Conservation (phyloP, 1,139 yeast genomes). For the Blastobotrys elegans region DNA sequence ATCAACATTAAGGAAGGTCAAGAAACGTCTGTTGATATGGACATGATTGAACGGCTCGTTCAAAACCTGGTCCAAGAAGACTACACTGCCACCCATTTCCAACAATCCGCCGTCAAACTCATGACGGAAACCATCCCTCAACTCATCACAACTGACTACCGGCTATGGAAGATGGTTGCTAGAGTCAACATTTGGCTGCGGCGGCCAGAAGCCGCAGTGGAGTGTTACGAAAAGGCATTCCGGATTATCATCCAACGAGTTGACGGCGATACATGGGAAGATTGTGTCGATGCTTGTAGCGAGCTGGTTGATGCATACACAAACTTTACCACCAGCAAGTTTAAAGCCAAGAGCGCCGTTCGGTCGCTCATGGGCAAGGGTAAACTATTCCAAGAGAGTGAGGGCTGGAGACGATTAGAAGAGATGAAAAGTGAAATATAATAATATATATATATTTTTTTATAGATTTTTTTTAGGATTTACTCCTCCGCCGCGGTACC, state of each 20-base stretch:
- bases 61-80: conserved; percentile 55
- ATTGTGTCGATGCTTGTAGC: conserved; percentile 71
- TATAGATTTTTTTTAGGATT: too few species aligned
- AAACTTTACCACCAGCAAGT: conserved; percentile 74
- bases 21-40: conserved; percentile 70
- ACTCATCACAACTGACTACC: conserved; percentile 63
- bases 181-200: conserved; percentile 83
- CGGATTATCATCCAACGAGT: conserved; percentile 47
- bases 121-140: conserved; percentile 61
- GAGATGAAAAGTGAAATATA: conserved; percentile 40
- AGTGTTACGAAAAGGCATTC: conserved; percentile 81
- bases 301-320: conserved; percentile 87
- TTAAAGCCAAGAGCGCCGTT: conserved; percentile 68
- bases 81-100: conserved; percentile 38
- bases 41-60: conserved; percentile 68
- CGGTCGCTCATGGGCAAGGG: conserved; percentile 79
- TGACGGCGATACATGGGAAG: conserved; percentile 64
- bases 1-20: conserved; percentile 50
- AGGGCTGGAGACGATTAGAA: conserved; percentile 65
- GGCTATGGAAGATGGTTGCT: conserved; percentile 81
- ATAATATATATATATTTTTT: too few species aligned
- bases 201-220: conserved; percentile 83
- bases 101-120: conserved; percentile 62
- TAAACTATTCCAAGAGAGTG: conserved; percentile 74
- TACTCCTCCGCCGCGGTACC: too few species aligned